phyloP scores from a whole-genome alignment of 257 asterid genomes.

The Fraxinus quadrangulata region DNA sequence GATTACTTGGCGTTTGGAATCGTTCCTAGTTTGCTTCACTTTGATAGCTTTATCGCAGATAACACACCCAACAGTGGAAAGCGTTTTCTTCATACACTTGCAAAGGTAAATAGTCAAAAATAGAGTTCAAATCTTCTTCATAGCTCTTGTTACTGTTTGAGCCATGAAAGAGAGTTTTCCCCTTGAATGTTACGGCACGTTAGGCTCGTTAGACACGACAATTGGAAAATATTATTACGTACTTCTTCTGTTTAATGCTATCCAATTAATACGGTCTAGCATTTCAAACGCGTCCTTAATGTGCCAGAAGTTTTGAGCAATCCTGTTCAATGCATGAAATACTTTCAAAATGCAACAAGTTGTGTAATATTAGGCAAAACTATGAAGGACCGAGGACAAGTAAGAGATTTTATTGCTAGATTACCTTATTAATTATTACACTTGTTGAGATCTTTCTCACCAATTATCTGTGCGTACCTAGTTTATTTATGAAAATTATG shows the following conservation, averaged over 20 bases:
- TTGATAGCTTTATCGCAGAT: conserved; percentile 55
- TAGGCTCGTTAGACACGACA: neutral
- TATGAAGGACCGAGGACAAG: too few relatives aligned
- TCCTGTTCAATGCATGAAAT: neutral
- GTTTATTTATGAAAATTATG: too few relatives aligned
- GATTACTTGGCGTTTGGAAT: neutral
- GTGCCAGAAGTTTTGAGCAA: neutral
- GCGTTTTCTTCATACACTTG: conserved; percentile 50
- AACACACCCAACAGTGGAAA: conserved; percentile 49
- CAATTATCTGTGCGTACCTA: too few relatives aligned
- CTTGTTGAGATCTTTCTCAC: neutral
- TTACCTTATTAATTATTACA: neutral
- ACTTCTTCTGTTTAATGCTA: neutral
- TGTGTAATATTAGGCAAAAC: neutral
- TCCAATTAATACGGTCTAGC: neutral
- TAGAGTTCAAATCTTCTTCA: neutral
- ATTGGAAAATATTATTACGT: too few relatives aligned
- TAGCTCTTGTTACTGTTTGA: neutral
- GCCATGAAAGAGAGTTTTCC: neutral
- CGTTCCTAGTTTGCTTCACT: conserved; percentile 1
- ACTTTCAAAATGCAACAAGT: neutral
- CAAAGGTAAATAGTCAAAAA: conserved; percentile 42
- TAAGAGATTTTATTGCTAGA: neutral
- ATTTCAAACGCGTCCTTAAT: neutral
- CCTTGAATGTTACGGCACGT: neutral